Evolutionary conservation across 768 basidiomycete species (phyloP), one percentile per base, ranked within the genome.

Genomic region (Hypsizygus marmoreus): DNA sequence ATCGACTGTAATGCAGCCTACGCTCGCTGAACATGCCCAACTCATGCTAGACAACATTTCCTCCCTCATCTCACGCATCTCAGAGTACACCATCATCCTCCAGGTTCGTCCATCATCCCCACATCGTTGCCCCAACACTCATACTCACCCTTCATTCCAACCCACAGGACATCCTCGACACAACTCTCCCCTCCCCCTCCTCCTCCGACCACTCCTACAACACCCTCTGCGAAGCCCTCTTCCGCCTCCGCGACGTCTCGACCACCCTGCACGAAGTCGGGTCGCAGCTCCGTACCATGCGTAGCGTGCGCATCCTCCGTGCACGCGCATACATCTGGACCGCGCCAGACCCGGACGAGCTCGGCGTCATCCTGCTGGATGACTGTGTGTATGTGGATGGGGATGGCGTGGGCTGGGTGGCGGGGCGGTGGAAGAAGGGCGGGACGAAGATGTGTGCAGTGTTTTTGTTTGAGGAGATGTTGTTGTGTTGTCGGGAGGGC

Each of bases 251-350:
- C n/a, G 61, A 67, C 31, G 59, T 70, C 12, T 59, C 65, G 1
- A 54, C 61, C n/a, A 62, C 62, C 12, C 66, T 74, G 40, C 49
- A 67, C 47, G 71, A 74, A 57, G 67, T 69, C 22, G 69, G 70
- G 7, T 46, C 35, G 25, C 64, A 69, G 33, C 45, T 73, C 9
- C 70, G 72, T 12, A 69, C 68, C 8, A 64, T 68, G 58, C 57
- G 55, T 28, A 45, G 64, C 19, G 26, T 51, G n/a, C 51, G 49
- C 12, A 56, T 58, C 17, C 57, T 73, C 12, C 53, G 54, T 35
- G 47, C 48, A 12, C 64, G 71, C 7, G 57, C 66, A 4, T 62
- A 58, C 22, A 43, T 49, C 11, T 62, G 64, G 56, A 59, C 58
- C 19, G 51, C 51, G 12, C 54, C 57, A 6, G 55, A 64, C 41